Evolutionary conservation across 2,329 filamentous ascomycete genomes (phyloP), one percentile per base, ranked within the genome.

Genomic region (Hirsutella thompsonii): DNA sequence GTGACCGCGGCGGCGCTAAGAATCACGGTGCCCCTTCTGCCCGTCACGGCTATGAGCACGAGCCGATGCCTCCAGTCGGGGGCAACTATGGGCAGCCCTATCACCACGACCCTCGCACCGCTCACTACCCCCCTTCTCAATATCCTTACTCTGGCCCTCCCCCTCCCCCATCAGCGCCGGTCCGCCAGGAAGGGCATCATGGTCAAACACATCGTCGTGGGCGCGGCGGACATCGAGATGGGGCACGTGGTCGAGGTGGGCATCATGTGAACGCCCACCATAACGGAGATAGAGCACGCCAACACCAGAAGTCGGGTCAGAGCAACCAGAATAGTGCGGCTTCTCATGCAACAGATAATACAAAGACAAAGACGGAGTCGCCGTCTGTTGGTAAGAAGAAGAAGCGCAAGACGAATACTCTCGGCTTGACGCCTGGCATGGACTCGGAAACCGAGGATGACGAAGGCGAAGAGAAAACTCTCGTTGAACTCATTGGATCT

Each of bases 401-500:
- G 67, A 82, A 81, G 66, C 74, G 79, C 43, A 81, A 79, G 63
- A 76, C 76, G 32, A 83, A 83, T 49, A 79, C 78, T 1, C 69
- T 88, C 20, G 83, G 83, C 28, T 66, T 89, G 38, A 83, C 79
- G 8, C 79, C 81, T 14, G 75, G 74, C 21, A 72, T 77, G 49
- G 72, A 76, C 39, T 78, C 70, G 38, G 75, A 76, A 45, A 69
- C 72, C 4, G 80, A 83, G 42, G 79, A 82, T 37, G 77, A 80
- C 41, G 75, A 83, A 46, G 67, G 76, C 41, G 82, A 88, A 51
- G 84, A 90, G 60, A 81, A 84, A 62, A 70, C 74, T 48, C 64
- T 72, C 43, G 69, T 58, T 40, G 72, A 72, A 50, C 51, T 76
- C 39, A 68, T 76, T 42, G 74, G 74, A 40, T 59, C 65, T 39